Evolutionary conservation across 805 yeast species (phyloP), one percentile per base, ranked within the genome.

Genomic region (Candida coleopterorum): DNA sequence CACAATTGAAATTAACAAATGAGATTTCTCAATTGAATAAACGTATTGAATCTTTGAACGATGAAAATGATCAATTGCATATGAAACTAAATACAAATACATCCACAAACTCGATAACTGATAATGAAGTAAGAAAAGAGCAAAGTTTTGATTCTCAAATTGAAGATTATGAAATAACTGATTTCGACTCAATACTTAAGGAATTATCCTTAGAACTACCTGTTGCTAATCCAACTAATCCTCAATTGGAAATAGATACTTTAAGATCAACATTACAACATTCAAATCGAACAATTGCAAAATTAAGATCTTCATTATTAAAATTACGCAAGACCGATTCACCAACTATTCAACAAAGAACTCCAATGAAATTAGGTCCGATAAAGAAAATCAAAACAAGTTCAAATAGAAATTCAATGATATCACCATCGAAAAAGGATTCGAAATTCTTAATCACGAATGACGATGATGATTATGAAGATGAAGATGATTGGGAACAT

Each of bases 11-110:
- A 14, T 60, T 68, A 23, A 53, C 57, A 10, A 47, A 53, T 21
- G 79, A 79, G 39, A 46, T 77, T 6, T 58, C 57, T 20, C 77
- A 70, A 12, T 58, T 80, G 39, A 76, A 70, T 46, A 55, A 54
- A 3, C 70, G 75, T 32, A 74, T 81, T 32, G 70, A 69, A 22
- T 80, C 75, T 32, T 59, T 83, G 42, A 83, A 82, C 52, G 82
- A 80, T 47, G 88, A 81, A 50, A 82, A 82, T 55, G 84, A 79
- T 44, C 64, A 65, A 16, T 60, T 81, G 37, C 75, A 71, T 48
- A 54, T 62, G 42, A 63, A 70, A 34, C 35, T 62, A 14, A 11
- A 25, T 14, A 28, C 27, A 11, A 18, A 15, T 4, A 15, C 29
- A 10, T 11, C 35, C 11, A 9, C 24, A 12, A 16, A n/a, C n/a